Conservation (phyloP, 148 eudicot genomes). For the Gaultheria prostrata region DNA sequence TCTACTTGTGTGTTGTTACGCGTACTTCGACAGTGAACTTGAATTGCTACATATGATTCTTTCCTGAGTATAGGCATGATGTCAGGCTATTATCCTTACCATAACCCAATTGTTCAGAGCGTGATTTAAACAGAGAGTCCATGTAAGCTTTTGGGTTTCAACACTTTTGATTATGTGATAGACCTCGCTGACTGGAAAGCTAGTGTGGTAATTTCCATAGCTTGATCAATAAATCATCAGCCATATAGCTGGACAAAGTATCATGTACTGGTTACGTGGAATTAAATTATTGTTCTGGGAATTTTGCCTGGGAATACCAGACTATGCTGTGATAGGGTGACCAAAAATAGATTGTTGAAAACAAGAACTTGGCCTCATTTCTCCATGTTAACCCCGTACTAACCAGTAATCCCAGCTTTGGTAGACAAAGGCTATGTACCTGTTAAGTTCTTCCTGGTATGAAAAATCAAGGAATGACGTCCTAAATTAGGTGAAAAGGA, state of each 20-base stretch:
- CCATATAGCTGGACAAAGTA: background rate
- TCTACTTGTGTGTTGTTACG: background rate
- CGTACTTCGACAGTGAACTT: background rate
- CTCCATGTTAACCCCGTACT: background rate
- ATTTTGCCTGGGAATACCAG: background rate
- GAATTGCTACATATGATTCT: background rate
- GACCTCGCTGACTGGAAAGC: background rate
- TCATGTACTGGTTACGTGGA: background rate
- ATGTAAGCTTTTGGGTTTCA: constrained; percentile 2
- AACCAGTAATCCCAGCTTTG: background rate
- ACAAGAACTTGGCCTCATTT: background rate
- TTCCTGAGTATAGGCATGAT: background rate
- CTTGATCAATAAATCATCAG: background rate
- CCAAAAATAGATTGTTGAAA: background rate
- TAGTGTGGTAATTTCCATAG: background rate
- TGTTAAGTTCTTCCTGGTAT: background rate
- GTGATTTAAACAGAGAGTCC: background rate
- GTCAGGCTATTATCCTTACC: background rate
- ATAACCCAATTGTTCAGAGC: background rate
- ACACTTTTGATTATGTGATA: background rate
- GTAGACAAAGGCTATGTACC: background rate
- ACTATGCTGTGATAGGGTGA: background rate
- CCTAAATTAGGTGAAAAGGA: background rate
- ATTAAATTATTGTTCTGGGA: constrained; percentile 1
- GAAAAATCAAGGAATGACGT: background rate